Evolutionary conservation across 2,329 filamentous ascomycete species (phyloP).

Genomic region (Monosporascus sp.): DNA sequence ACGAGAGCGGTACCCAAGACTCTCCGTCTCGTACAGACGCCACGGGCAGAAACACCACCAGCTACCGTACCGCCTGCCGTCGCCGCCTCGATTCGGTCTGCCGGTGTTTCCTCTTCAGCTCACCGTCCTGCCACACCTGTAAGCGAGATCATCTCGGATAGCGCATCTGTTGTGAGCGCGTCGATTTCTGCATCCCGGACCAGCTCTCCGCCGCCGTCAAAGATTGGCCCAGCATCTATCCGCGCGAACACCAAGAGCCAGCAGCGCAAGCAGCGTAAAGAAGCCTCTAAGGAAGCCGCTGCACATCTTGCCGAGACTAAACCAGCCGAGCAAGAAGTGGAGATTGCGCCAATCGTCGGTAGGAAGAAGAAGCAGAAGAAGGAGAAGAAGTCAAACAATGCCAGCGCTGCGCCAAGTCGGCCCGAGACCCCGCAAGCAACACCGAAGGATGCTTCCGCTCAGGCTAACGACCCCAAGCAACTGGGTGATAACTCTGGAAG

Average conservation of each 20-base stretch:
- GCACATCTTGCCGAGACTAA: constrained; percentile 46
- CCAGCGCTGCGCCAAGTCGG: constrained; percentile 19
- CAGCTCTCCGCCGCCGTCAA: constrained; percentile 63
- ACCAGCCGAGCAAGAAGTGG: constrained; percentile 46
- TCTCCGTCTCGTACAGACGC: constrained; percentile 62
- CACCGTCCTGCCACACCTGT: constrained; percentile 66
- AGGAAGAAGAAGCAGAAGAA: constrained; percentile 86
- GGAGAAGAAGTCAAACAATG: constrained; percentile 44
- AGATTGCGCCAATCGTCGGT: constrained; percentile 67
- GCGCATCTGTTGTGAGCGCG: constrained; percentile 66
- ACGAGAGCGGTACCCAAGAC: constrained; percentile 55
- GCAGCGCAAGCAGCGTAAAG: constrained; percentile 70
- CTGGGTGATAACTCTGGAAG: constrained; percentile 10
- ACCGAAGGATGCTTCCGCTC: constrained; percentile 22
- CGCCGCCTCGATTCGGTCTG: constrained; percentile 24
- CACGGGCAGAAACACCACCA: constrained; percentile 54
- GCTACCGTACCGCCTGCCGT: constrained; percentile 22
- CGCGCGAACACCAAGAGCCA: constrained; percentile 71
- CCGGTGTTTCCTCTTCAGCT: constrained; percentile 23
- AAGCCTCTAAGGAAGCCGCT: constrained; percentile 59
- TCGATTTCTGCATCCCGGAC: constrained; percentile 64
- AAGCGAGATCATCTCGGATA: constrained; percentile 73
- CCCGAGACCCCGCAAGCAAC: constrained; percentile 27
- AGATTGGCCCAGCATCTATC: constrained; percentile 63
- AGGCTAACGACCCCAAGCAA: constrained; percentile 20